Evolutionary conservation across 306 rosid species (phyloP).

Genomic region (Alnus glutinosa): DNA sequence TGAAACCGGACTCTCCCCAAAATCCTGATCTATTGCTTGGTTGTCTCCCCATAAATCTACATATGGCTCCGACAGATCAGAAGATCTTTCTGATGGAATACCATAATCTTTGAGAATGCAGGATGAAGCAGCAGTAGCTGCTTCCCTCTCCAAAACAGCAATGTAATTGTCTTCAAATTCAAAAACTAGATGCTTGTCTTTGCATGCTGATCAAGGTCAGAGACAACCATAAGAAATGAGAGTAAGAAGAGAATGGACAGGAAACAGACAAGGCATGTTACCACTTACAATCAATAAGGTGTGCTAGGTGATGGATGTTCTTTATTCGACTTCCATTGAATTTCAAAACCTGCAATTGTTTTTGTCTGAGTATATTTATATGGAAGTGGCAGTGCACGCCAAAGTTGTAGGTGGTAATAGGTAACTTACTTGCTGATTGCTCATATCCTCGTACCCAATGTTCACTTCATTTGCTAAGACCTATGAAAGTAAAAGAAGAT

Average conservation of each 20-base stretch:
- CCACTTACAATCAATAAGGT: slow-evolving; percentile 83
- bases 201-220: slow-evolving; percentile 68
- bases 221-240: slow-evolving; percentile 25
- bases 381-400: background rate
- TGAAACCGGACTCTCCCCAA: slow-evolving; percentile 68
- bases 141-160: slow-evolving; percentile 80
- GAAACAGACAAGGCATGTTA: slow-evolving; percentile 10
- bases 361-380: slow-evolving; percentile 3
- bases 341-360: slow-evolving; percentile 70
- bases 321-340: slow-evolving; percentile 72
- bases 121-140: slow-evolving; percentile 58
- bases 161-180: slow-evolving; percentile 88
- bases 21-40: slow-evolving; percentile 42
- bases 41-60: slow-evolving; percentile 48
- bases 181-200: slow-evolving; percentile 63
- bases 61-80: slow-evolving; percentile 74
- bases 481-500: slow-evolving; percentile 36
- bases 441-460: slow-evolving; percentile 93
- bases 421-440: slow-evolving; percentile 85
- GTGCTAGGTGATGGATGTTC: slow-evolving; percentile 86
- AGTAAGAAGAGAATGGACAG: slow-evolving; percentile 4
- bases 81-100: slow-evolving; percentile 84
- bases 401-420: slow-evolving; percentile 1
- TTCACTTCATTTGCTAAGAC: slow-evolving; percentile 89
- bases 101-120: slow-evolving; percentile 80